phyloP scores from a whole-genome alignment of 768 basidiomycete species.

The Auricularia cornea region DNA sequence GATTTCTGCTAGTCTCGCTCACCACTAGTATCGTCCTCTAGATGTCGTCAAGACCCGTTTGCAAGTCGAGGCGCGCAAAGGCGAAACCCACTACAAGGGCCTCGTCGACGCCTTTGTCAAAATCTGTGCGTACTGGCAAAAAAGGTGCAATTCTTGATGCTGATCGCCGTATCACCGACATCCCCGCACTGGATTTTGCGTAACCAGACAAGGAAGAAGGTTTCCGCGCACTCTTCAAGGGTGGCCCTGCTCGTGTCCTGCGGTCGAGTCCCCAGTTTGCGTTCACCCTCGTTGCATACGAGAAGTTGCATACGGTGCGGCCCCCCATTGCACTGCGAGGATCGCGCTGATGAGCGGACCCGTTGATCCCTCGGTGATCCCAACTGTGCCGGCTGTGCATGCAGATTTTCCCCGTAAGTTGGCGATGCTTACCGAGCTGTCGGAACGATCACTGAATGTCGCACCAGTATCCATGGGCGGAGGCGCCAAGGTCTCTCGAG shows the following conservation, averaged over 20 bases:
- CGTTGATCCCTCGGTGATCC: background rate
- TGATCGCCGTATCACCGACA: background rate
- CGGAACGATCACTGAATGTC: background rate
- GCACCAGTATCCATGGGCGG: constrained; percentile 72
- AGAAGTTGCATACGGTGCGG: constrained; percentile 57
- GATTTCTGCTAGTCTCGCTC: constrained; percentile 2
- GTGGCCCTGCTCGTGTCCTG: constrained; percentile 78
- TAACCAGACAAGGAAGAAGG: constrained; percentile 77
- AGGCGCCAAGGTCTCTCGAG: constrained; percentile 55
- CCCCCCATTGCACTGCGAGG: background rate
- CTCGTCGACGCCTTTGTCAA: constrained; percentile 80
- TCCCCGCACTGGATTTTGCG: constrained; percentile 3
- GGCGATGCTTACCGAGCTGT: background rate
- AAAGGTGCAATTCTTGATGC: background rate
- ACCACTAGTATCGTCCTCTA: constrained; percentile 23
- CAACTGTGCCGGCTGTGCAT: constrained; percentile 1
- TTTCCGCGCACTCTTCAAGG: constrained; percentile 83
- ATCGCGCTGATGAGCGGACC: background rate
- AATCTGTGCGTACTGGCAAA: constrained; percentile 54
- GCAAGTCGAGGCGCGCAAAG: constrained; percentile 86
- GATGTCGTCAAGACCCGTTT: constrained; percentile 97
- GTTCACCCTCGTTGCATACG: constrained; percentile 79
- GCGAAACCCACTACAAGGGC: constrained; percentile 88
- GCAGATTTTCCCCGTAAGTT: constrained; percentile 3
- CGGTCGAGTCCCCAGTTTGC: constrained; percentile 92